Evolutionary conservation across 2,329 filamentous ascomycete genomes (phyloP).

Genomic region (Immersiporthe knoxdaviesiana): DNA sequence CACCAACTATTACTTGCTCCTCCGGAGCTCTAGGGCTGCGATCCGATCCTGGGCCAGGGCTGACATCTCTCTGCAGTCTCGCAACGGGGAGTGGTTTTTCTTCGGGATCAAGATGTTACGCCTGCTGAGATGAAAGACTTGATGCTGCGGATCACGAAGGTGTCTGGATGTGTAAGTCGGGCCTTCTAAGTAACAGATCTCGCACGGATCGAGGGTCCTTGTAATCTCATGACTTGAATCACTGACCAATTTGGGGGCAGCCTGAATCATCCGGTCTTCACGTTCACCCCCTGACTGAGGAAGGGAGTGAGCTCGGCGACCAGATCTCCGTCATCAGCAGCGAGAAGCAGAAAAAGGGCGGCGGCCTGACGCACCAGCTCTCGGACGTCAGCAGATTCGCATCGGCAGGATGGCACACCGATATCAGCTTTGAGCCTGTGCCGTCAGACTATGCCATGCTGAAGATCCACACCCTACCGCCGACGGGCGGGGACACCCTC

Average conservation of each 20-base stretch:
- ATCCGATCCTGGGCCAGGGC: not conserved
- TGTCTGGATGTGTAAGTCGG: slow-evolving; percentile 45
- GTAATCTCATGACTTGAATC: not conserved
- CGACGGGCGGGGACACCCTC: slow-evolving; percentile 50
- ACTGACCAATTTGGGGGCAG: slow-evolving; percentile 30
- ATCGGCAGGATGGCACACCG: slow-evolving; percentile 36
- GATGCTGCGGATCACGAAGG: slow-evolving; percentile 46
- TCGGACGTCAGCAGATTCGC: slow-evolving; percentile 55
- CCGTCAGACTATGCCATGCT: slow-evolving; percentile 53
- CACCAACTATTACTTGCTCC: not conserved
- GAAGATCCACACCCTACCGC: slow-evolving; percentile 48
- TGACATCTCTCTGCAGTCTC: slow-evolving; percentile 41
- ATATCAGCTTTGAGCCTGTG: slow-evolving; percentile 50
- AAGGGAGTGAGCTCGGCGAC: slow-evolving; percentile 55
- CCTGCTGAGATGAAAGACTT: slow-evolving; percentile 50
- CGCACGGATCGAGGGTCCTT: not conserved
- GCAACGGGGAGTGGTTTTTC: slow-evolving; percentile 53
- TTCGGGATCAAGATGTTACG: slow-evolving; percentile 51
- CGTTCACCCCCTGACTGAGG: slow-evolving; percentile 58
- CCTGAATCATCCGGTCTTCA: slow-evolving; percentile 55
- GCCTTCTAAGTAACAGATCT: not conserved
- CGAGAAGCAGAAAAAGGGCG: slow-evolving; percentile 58
- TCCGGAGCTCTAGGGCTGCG: no score
- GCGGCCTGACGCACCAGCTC: slow-evolving; percentile 54
- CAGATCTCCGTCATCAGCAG: slow-evolving; percentile 61